These are phyloP conservation scores for Serendipita vermifera DNA, from an alignment of 768 basidiomycete genomes.

Conservation along the genomic window DNA sequence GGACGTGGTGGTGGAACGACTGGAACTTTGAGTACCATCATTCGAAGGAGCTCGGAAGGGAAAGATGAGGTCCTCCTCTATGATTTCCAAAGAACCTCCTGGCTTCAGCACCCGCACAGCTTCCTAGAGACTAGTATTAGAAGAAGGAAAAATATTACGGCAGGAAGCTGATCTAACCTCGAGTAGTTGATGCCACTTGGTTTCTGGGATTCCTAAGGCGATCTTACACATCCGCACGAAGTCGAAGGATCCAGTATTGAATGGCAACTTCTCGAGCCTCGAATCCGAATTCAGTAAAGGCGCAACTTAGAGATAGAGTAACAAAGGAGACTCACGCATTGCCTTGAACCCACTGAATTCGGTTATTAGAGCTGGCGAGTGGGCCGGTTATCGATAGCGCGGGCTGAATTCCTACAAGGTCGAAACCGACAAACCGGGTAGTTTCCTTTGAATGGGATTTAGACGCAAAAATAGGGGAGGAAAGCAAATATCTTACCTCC, in stretches of 20 bases:
- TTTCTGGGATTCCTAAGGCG: slow-evolving; percentile 3
- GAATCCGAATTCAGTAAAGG: not conserved
- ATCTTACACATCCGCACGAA: not conserved
- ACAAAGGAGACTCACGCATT: not conserved
- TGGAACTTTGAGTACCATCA: not conserved
- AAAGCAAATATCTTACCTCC: not conserved
- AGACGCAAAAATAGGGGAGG: too few relatives aligned
- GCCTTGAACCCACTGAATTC: slow-evolving; percentile 2
- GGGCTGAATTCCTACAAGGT: not conserved
- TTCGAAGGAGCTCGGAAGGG: not conserved
- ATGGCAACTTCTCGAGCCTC: not conserved
- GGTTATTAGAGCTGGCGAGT: not conserved
- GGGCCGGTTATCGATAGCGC: not conserved
- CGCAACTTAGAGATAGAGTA: too few relatives aligned
- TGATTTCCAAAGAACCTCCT: not conserved
- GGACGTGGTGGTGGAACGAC: not conserved
- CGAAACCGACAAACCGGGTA: not conserved
- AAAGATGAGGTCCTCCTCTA: slow-evolving; percentile 6
- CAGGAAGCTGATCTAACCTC: not conserved
- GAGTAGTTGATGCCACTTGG: not conserved
- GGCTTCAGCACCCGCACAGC: not conserved
- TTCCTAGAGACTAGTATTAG: not conserved
- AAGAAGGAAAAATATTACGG: not conserved
- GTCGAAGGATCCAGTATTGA: not conserved
- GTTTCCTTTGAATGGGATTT: not conserved